Evolutionary conservation across 345 rosid genomes (phyloP), one percentile per base, ranked within the genome.

Genomic region (Populus deltoides): DNA sequence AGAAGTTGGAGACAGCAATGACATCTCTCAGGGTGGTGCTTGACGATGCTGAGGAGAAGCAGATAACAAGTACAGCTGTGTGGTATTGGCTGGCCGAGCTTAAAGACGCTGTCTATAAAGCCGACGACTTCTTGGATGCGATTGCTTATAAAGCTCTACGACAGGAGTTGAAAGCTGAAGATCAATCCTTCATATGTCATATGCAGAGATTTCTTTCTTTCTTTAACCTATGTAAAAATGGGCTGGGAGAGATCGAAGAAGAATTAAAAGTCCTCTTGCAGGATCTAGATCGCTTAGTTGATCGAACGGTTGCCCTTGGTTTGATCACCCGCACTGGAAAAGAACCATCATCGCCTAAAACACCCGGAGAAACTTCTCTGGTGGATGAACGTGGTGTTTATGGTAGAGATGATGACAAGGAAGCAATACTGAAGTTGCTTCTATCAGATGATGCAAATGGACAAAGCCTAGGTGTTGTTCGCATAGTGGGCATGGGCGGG

Each of bases 61-160:
- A 73, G 31, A 36, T 35, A 3, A 24, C 51, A 11, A 1, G 29
- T 1, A 33, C 51, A 1, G 1, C 29, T 0, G 75, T 73, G 45
- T n/a, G 35, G 16, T 15, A 35, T 1, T 73, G 76, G 68, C 36
- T 73, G 2, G 53, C n/a, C 15, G 38, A 38, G 7, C 41, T 38
- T 38, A 38, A 38, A 38, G 8, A 38, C 8, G 6, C 41, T 38
- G 41, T 38, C 22, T 59, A 24, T 39, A 38, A 74, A 15, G 68
- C 55, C 39, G 76, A 74, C 3, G 76, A 74, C 57, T 27, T 74
- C 35, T 38, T 74, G 53, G 68, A 74, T 16, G 76, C 61, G 76
- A 39, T 59, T 74, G 68, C 57, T 59, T 61, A 25, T 59, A 6
- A 15, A 39, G 18, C 9, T 61, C 8, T 8, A 7, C 63, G 20